phyloP scores from a whole-genome alignment of 495 filamentous ascomycete genomes.

The Aspergillus panamensis region DNA sequence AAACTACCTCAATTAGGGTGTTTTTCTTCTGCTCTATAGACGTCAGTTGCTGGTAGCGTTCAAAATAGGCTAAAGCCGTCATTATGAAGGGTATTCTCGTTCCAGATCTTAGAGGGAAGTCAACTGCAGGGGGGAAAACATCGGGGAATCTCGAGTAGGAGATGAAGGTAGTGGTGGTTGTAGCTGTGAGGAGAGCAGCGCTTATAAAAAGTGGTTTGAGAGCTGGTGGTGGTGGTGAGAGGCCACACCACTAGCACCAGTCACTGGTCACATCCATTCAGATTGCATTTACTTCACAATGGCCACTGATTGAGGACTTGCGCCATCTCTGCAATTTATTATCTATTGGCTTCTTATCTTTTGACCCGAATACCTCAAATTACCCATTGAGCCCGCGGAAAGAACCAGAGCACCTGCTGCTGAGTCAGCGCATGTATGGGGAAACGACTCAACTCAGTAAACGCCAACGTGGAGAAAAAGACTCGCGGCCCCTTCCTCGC shows the following conservation, averaged over 20 bases:
- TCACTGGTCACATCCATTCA: neutral
- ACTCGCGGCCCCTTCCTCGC: conserved; percentile 15
- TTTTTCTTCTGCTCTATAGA: conserved; percentile 50
- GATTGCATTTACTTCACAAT: no score
- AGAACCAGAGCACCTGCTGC: neutral
- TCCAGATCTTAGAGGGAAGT: conserved; percentile 4
- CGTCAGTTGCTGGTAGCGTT: conserved; percentile 48
- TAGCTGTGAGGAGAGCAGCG: conserved; percentile 2
- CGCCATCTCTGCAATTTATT: neutral
- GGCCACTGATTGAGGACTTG: neutral
- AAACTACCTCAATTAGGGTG: conserved; percentile 49
- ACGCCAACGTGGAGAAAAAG: conserved; percentile 24
- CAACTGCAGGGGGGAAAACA: neutral
- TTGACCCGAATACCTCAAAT: neutral
- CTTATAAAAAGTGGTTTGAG: conserved; percentile 5
- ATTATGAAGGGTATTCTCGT: conserved; percentile 21
- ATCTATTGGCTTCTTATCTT: neutral
- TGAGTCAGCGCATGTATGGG: conserved; percentile 3
- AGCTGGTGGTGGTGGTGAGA: neutral
- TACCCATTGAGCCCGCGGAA: neutral
- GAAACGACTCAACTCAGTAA: no score
- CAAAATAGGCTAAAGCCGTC: conserved; percentile 36
- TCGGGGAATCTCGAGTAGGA: neutral
- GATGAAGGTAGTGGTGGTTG: neutral
- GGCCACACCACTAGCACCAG: neutral